A percentile compares a stretch with the other conserved stretches of the same genome.
phyloP scores from a whole-genome alignment of 148 eudicot genomes.

The Vaccinium darrowii region DNA sequence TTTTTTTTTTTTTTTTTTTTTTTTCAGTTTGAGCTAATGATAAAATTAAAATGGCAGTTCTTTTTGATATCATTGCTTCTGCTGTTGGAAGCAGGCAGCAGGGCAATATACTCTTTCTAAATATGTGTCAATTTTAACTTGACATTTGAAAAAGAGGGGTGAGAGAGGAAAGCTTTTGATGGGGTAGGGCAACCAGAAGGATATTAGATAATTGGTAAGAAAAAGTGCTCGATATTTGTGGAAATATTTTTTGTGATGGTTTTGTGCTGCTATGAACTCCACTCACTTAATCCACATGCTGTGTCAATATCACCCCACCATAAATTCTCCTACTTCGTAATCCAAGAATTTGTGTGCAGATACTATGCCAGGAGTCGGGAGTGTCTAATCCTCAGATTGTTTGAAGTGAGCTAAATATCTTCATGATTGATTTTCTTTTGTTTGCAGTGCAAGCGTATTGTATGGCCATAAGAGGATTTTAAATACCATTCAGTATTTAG shows the following conservation, averaged over 20 bases:
- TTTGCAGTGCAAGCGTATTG: neutral
- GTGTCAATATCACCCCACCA: neutral
- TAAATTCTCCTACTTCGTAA: neutral
- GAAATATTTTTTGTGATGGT: neutral
- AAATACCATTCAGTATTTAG: neutral
- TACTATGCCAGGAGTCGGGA: neutral
- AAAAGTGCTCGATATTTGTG: neutral
- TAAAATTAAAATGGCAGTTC: slow-evolving; percentile 9
- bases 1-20: neutral
- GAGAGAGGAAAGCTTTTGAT: neutral
- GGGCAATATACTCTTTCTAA: neutral
- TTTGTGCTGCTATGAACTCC: neutral
- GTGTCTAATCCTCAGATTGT: neutral
- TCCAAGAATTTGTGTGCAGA: neutral
- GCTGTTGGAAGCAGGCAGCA: neutral
- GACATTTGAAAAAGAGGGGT: neutral
- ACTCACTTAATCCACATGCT: neutral
- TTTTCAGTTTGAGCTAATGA: neutral
- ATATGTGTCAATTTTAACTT: neutral
- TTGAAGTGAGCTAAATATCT: neutral
- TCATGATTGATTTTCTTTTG: neutral
- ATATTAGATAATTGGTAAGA: slow-evolving; percentile 1
- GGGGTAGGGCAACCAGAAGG: neutral
- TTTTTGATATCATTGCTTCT: neutral
- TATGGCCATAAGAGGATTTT: neutral